Evolutionary conservation across 2,329 filamentous ascomycete species (phyloP), one percentile per base, ranked within the genome.

Genomic region (Cladophialophora immunda): DNA sequence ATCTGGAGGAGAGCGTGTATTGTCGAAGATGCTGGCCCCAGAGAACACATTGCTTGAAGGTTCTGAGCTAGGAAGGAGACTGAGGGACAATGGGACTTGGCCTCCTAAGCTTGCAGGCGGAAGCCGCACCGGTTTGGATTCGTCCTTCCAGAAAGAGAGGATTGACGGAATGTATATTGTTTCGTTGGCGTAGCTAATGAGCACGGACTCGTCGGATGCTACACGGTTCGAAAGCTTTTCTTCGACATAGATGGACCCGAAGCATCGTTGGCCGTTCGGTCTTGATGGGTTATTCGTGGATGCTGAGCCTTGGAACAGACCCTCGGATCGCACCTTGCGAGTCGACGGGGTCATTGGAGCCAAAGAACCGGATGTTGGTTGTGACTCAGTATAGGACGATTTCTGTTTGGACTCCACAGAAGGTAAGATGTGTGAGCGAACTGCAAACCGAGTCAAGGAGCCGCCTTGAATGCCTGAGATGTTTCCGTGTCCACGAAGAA

Each of bases 311-410:
- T 80, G 80, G 52, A 83, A 75, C 0, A 78, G 77, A 47, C 81
- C 80, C 73, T 83, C 81, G 8, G 69, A 70, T 17, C 80, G 79
- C 6, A 81, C 71, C 29, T 80, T 80, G 58, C 81, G 79, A 7
- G 82, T 83, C n/a, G 80, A 80, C 8, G 82, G 82, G 4, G 82
- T 83, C 78, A 82, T 79, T 0, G 81, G 81, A 1, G 79, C 80
- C 65, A 83, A 80, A 13, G 65, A 65, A 22, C 61, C 66, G 38
- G 68, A 58, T 9, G 62, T 30, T 11, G 67, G 62, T 38, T 68
- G 68, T 27, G 45, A 27, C 36, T 61, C n/a, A 17, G 50, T 8
- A n/a, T 38, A 47, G 3, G 54, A 58, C n/a, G 68, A 64, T 54
- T 70, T 67, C 57, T 66, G 62, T 54, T 67, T 69, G 9, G 30